Evolutionary conservation across 495 filamentous ascomycete genomes (phyloP).

Genomic region (Penicillium cosmopolitanum): DNA sequence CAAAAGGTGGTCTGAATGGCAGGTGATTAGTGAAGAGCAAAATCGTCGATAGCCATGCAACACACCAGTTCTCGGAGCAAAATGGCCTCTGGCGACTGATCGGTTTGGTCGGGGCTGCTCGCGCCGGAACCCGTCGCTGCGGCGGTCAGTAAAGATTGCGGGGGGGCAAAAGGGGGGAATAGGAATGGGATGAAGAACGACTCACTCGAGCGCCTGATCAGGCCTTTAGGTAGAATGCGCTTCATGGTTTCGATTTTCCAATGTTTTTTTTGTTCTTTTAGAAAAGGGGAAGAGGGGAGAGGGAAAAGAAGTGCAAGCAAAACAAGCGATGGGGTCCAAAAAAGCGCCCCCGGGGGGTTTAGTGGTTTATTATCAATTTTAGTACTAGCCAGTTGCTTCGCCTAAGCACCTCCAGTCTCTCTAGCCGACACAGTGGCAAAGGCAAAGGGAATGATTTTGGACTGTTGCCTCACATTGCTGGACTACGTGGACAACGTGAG

Average conservation of each 20-base stretch:
- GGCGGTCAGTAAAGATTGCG: conserved; percentile 8
- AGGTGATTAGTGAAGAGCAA: conserved; percentile 15
- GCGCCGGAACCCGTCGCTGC: conserved; percentile 2
- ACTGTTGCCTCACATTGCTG: not conserved
- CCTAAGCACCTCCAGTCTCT: not conserved
- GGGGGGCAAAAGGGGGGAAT: not conserved
- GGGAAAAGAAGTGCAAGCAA: conserved; percentile 6
- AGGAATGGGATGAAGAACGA: not conserved
- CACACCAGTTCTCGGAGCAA: conserved; percentile 12
- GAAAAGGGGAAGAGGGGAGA: not conserved
- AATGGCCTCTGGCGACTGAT: conserved; percentile 11
- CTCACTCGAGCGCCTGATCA: conserved; percentile 35
- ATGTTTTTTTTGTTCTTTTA: not conserved
- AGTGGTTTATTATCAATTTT: not conserved
- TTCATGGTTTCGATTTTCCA: conserved; percentile 34
- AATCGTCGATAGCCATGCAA: not conserved
- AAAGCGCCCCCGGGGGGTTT: not conserved
- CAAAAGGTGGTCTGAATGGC: conserved; percentile 67
- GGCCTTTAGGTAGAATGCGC: conserved; percentile 38
- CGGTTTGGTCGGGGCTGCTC: conserved; percentile 3
- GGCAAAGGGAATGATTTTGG: not conserved
- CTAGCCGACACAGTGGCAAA: not conserved
- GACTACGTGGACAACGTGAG: not conserved
- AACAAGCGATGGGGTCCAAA: conserved; percentile 3
- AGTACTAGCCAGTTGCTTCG: not conserved